Base-by-base conservation (phyloP, 306 rosid species). In the Acacia crassicarpa region DNA sequence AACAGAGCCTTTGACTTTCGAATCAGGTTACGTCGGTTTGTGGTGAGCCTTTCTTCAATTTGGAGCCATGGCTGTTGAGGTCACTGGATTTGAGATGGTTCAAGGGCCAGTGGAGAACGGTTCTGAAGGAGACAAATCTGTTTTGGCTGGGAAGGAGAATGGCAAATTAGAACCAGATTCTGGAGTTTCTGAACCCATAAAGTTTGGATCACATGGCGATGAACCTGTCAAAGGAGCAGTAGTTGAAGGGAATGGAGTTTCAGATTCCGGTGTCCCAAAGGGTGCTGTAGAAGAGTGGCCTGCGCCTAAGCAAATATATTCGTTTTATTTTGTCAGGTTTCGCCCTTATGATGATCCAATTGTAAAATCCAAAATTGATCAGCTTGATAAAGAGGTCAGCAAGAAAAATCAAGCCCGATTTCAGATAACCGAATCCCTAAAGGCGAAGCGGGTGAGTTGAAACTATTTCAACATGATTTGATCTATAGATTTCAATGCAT, bases 231-330 rank as follows among this genome's bases (percentile, higher is more conserved):
- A 70, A 70, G 75, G 56, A 44, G 56, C 56, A 5, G 12, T 12
- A 23, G 75, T 22, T n/a, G 56, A 80, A 67, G 90, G 35, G 41
- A 84, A 84, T 82, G 85, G 75, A 77, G 86, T 86, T 76, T 75
- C 87, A 14, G 90, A 58, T 40, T 32, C 91, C 33, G 83, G 79
- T 83, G 76, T 72, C 75, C 97, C 95, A 0, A 87, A 87, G 85
- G 89, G 88, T 71, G 93, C 92, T 12, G 86, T 80, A 74, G 97
- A 91, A n/a, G 98, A 92, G 53, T 94, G 98, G 98, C 98, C 98
- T 81, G 94, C 89, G 1, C 90, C 92, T 4, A 86, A 81, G 95
- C 91, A 92, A 90, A 84, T 87, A 69, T 88, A 81, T 87, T 75
- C 77, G 4, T 94, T 89, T 69, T 94, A 89, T 75, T 90, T 94